Conservation (phyloP, 345 rosid genomes). For the Corchorus olitorius region DNA sequence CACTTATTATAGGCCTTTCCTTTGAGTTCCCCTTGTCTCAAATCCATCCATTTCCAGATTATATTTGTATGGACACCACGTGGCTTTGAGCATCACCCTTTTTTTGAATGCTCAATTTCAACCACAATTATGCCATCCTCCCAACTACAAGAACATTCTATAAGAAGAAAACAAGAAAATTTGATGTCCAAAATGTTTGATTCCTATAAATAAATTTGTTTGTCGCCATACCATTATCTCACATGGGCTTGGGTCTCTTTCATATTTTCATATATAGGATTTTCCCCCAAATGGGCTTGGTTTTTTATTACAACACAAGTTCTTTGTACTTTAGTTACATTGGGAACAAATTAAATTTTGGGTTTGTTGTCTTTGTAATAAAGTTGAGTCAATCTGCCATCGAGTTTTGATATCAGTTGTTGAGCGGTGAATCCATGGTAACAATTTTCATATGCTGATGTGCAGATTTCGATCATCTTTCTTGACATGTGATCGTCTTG, state of each 20-base stretch:
- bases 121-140: neutral
- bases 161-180: too few relatives aligned
- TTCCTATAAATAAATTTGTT: too few relatives aligned
- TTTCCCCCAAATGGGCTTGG: neutral
- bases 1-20: neutral
- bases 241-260: too few relatives aligned
- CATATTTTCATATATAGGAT: too few relatives aligned
- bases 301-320: neutral
- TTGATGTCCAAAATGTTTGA: too few relatives aligned
- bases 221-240: too few relatives aligned
- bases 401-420: slow-evolving; percentile 49
- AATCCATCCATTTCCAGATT: neutral
- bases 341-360: neutral
- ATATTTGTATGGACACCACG: neutral
- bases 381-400: slow-evolving; percentile 43
- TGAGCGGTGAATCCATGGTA: slow-evolving; percentile 45
- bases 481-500: slow-evolving; percentile 45
- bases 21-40: neutral
- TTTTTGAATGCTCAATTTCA: neutral
- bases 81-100: too few relatives aligned
- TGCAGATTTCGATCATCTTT: slow-evolving; percentile 39
- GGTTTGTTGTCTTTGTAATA: slow-evolving; percentile 22
- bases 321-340: neutral
- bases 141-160: too few relatives aligned
- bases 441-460: slow-evolving; percentile 33